Base-by-base conservation (phyloP, 441 rosid species). In the Populus hybrid region DNA sequence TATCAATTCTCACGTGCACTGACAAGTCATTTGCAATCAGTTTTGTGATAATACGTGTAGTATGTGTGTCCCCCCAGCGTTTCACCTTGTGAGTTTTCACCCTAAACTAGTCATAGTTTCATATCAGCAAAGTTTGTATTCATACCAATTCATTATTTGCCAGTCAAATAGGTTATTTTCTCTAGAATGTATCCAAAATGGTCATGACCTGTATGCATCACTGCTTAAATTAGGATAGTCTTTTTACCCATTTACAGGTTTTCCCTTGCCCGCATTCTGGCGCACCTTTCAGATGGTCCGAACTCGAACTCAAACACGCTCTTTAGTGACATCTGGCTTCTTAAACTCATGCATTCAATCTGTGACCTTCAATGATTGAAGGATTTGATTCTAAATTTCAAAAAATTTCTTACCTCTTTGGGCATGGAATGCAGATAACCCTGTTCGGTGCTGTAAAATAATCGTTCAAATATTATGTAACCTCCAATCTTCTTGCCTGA, bases 1-100 rank as follows among this genome's bases (percentile, higher is more conserved):
- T 65, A 59, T 31, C 77, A 73, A 77, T 70, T 77, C 72, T 78
- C 75, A 56, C 18, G 38, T 53, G n/a, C 64, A 56, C 63, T 36
- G 76, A 78, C 75, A 82, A 77, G 65, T 65, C 42, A 76, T 71
- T 72, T 7, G 29, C 75, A 26, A 42, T 74, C 70, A 70, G 82
- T 75, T 82, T 83, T 86, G 77, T 79, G 83, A 73, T 59, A 69
- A 28, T 72, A 80, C 65, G 7, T 75, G 77, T 50, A 65, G 59
- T 14, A 56, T 35, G 69, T 50, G 18, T 14, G 23, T 59, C 71
- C 26, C 66, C 79, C 65, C 24, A 7, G 3, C 77, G 53, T 69
- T 21, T 33, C 61, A 63, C 71, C 36, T 35, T 38, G 40, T 65
- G 65, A 68, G 45, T 65, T 68, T 63, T 56, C 9, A 7, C 9